Percentiles rank a stretch among this genome's conserved stretches.
Conservation (phyloP, 2,329 filamentous ascomycete species). For the Aureobasidium leucospermi region DNA sequence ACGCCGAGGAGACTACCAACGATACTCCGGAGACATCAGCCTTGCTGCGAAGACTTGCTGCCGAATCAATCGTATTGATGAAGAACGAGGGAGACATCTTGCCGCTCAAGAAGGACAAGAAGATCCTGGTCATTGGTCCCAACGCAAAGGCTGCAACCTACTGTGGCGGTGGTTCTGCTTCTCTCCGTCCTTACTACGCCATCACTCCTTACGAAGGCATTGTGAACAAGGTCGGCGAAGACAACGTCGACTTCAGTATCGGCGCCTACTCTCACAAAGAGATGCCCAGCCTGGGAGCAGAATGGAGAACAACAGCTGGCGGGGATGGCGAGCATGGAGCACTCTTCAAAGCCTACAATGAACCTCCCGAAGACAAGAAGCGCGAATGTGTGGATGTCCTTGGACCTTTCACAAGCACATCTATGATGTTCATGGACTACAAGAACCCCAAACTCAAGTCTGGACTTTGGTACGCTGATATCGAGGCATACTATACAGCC, state of each 20-base stretch:
- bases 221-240: conserved; percentile 19
- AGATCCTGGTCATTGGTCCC: conserved; percentile 65
- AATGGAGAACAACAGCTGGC: not conserved
- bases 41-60: conserved; percentile 23
- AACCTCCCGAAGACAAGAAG: conserved; percentile 39
- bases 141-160: conserved; percentile 62
- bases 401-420: conserved; percentile 30
- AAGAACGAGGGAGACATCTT: conserved; percentile 62
- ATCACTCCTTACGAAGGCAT: conserved; percentile 27
- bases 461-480: conserved; percentile 34
- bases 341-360: conserved; percentile 39
- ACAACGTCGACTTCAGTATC: conserved; percentile 15
- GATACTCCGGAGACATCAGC: conserved; percentile 27
- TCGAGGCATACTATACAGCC: conserved; percentile 52
- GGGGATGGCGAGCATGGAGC: not conserved
- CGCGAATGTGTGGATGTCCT: conserved; percentile 48
- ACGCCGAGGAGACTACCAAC: conserved; percentile 24
- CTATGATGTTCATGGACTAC: conserved; percentile 46
- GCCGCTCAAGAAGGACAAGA: conserved; percentile 59
- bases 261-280: conserved; percentile 19
- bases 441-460: conserved; percentile 31
- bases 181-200: conserved; percentile 28
- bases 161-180: conserved; percentile 28
- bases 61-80: conserved; percentile 33
- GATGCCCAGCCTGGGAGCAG: not conserved